Conservation (phyloP, 495 filamentous ascomycete genomes). For the Penicillium coprophilum region DNA sequence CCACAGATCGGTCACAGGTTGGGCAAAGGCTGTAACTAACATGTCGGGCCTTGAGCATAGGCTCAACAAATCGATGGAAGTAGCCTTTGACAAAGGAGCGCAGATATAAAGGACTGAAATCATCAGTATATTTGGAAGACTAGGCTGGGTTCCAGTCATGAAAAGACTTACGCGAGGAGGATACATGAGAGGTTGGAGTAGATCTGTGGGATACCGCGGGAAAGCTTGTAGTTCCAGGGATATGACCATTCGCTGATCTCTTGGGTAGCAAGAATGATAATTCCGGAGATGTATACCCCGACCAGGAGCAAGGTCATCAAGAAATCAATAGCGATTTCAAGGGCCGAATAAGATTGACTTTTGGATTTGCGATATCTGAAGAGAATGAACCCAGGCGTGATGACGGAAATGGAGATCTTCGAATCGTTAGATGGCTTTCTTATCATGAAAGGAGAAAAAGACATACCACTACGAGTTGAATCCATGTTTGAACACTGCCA, state of each 20-base stretch:
- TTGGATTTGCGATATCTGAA: background rate
- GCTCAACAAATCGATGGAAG: slow-evolving; percentile 2
- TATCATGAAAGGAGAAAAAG: background rate
- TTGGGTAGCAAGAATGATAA: background rate
- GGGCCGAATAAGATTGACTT: background rate
- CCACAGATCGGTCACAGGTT: slow-evolving; percentile 3
- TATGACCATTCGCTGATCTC: slow-evolving; percentile 1
- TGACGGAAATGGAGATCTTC: slow-evolving; percentile 2
- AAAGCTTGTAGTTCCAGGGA: background rate
- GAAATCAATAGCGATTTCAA: slow-evolving; percentile 4
- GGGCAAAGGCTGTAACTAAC: slow-evolving; percentile 4
- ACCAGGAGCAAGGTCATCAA: background rate
- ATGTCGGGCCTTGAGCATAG: background rate
- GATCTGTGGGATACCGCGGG: slow-evolving; percentile 5
- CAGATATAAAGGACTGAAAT: background rate
- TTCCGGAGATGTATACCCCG: slow-evolving; percentile 6
- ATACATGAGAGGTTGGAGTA: slow-evolving; percentile 15
- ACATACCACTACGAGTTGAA: slow-evolving; percentile 6
- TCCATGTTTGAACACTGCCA: background rate
- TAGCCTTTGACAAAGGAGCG: slow-evolving; percentile 4
- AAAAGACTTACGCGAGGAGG: background rate
- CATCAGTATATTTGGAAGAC: background rate
- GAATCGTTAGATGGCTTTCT: background rate
- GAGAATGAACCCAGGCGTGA: slow-evolving; percentile 1
- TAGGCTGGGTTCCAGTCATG: background rate